A percentile compares a stretch with the other conserved stretches of the same genome.
Conservation (phyloP, 371 early-diverging fungal genomes). For the Saksenaea oblongispora region DNA sequence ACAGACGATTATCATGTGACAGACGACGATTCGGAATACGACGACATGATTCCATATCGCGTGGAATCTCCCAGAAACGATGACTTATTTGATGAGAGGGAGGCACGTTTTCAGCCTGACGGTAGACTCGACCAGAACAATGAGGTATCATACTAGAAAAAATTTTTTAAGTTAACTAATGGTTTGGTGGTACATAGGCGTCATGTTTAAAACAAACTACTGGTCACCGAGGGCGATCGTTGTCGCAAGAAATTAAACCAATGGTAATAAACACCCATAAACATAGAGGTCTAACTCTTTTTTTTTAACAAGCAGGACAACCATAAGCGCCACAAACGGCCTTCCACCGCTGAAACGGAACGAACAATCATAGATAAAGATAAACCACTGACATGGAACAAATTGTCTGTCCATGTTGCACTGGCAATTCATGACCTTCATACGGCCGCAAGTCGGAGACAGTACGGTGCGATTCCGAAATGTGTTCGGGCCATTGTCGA, state of each 20-base stretch:
- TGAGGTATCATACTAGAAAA: neutral
- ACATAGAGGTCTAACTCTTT: neutral
- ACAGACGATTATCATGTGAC: slow-evolving; percentile 3
- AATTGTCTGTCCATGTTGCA: slow-evolving; percentile 59
- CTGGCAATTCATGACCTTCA: slow-evolving; percentile 71
- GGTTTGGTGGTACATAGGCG: neutral
- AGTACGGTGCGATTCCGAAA: slow-evolving; percentile 1
- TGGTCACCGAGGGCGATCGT: neutral
- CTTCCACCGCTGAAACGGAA: neutral
- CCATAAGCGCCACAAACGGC: neutral
- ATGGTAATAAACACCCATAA: neutral
- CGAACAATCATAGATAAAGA: slow-evolving; percentile 7
- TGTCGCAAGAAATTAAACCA: neutral
- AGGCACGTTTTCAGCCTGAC: neutral
- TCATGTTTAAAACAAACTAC: neutral
- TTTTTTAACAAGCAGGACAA: neutral
- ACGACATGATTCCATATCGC: neutral
- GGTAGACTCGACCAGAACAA: neutral
- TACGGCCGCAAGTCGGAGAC: slow-evolving; percentile 55
- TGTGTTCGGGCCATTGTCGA: slow-evolving; percentile 67
- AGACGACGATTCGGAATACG: neutral
- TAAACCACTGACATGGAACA: slow-evolving; percentile 62
- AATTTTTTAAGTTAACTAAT: neutral
- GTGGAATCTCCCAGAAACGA: neutral
- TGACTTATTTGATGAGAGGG: neutral